Base-by-base conservation (phyloP, 2,329 filamentous ascomycete genomes). In the Cordyceps tenuipes region DNA sequence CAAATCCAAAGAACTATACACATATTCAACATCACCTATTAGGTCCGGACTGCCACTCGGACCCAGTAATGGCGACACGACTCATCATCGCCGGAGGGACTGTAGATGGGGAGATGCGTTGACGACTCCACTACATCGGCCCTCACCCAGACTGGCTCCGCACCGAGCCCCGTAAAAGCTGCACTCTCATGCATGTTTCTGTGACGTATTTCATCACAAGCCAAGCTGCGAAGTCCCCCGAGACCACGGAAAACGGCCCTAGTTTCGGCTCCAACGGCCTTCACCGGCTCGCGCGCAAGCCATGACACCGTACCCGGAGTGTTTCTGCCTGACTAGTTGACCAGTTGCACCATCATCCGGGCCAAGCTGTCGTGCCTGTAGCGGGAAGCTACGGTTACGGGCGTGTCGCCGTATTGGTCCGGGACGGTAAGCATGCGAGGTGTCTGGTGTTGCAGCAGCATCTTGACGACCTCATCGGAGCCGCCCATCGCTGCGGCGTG, bases 321-420 rank as follows among this genome's bases (percentile, higher is more conserved):
- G 29, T 29, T 29, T 29, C 29, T 17, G 12, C 56, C 19, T 26
- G 29, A 29, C 29, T 34, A 59, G 48, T 46, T 52, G 47, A 59
- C 56, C 3, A 59, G 12, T 26, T 59, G 56, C 36, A 59, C 56
- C 56, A 59, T 59, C 56, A 59, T 51, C 39, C 41, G 36, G 48
- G 56, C 56, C n/a, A 59, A 39, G 39, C 48, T 59, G 26, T 59
- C 56, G 48, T 59, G 56, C 26, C 52, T 59, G 56, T 51, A 59
- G 12, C 56, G 56, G 13, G 56, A 36, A n/a, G 56, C 56, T 36
- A 59, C 48, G 10, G 56, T 36, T n/a, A 59, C 56, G n/a, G 56
- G 56, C 48, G 56, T 59, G 3, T 59, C 36, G 39, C 56, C 56
- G 21, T 59, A 26, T 9, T 34, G 34, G 19, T 59, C 56, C n/a